Percentiles rank a stretch among this genome's conserved stretches.
Evolutionary conservation across 371 early-diverging fungal genomes (phyloP).

Genomic region (Rhizopus delemar): DNA sequence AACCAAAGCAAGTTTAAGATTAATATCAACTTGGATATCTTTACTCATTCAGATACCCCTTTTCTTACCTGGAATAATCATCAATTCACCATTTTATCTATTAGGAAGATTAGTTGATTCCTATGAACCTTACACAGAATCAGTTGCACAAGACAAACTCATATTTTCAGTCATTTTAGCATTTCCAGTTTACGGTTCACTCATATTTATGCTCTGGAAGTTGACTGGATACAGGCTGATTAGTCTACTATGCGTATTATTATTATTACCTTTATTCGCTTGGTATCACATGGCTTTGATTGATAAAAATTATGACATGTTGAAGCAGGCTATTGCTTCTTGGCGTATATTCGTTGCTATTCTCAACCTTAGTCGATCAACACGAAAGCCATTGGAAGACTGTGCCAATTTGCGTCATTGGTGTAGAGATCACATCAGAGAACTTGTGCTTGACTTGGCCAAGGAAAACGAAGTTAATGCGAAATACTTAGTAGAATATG

Average conservation of each 20-base stretch:
- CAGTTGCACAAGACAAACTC: conserved; percentile 56
- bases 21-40: conserved; percentile 38
- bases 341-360: conserved; percentile 54
- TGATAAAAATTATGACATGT: conserved; percentile 52
- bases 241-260: conserved; percentile 28
- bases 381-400: conserved; percentile 38
- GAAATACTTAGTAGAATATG: conserved; percentile 33
- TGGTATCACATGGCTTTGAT: conserved; percentile 55
- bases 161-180: conserved; percentile 37
- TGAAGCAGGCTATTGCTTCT: conserved; percentile 46
- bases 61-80: conserved; percentile 56
- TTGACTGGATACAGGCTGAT: conserved; percentile 30
- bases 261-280: conserved; percentile 46
- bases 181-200: conserved; percentile 38
- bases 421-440: conserved; percentile 33
- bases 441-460: conserved; percentile 25
- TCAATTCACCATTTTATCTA: conserved; percentile 57
- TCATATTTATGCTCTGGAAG: conserved; percentile 41
- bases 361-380: conserved; percentile 23
- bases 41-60: conserved; percentile 53
- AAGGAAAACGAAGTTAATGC: conserved; percentile 34
- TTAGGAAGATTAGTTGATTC: conserved; percentile 46
- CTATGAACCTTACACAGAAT: conserved; percentile 55
- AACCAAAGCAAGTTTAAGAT: conserved; percentile 32
- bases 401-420: conserved; percentile 40